Evolutionary conservation across 106 monocot species (phyloP), one percentile per base, ranked within the genome.

Genomic region (Phalaenopsis equestris): DNA sequence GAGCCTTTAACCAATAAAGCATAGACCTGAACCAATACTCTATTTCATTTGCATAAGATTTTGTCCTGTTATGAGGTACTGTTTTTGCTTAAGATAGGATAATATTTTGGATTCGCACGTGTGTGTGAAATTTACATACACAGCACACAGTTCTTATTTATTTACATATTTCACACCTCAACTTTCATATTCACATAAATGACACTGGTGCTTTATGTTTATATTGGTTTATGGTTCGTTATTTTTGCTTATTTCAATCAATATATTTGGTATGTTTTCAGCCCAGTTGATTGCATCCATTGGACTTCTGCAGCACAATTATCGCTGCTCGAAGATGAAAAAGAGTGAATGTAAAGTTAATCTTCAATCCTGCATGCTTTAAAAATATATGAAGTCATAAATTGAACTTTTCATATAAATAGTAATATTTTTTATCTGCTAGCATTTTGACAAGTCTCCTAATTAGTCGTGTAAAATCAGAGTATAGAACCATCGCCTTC

Each of bases 261-360:
- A 19, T 4, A 49, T 61, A 64, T 19, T 42, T 58, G 5, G 61
- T 78, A 41, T 43, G 18, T 82, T 73, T 86, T 77, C 88, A 98
- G 98, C 79, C 98, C 98, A 55, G 98, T 98, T 78, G 94, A 98
- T 87, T 98, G 98, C 81, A 98, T 98, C 72, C 94, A 98, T 56
- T 93, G 98, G 98, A 94, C 98, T 65, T 98, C 98, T 37, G 94
- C 98, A 81, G 98, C 94, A 70, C 98, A 98, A 75, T 56, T 98
- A 42, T 98, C 98, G 39, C 98, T 98, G n/a, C 89, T 98, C 78
- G 94, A 98, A 92, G 98, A 98, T 86, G 98, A 98, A 94, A 98
- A 73, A 90, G 89, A 91, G 92, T 98, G 39, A 98, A 91, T 87
- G 98, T 94, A 92, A 84, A 89, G 75, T 74, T 45, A 45, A 48